These are phyloP conservation scores for Scheffersomyces cryptocercus DNA, from an alignment of 1,139 yeast genomes.

Conservation along the genomic window DNA sequence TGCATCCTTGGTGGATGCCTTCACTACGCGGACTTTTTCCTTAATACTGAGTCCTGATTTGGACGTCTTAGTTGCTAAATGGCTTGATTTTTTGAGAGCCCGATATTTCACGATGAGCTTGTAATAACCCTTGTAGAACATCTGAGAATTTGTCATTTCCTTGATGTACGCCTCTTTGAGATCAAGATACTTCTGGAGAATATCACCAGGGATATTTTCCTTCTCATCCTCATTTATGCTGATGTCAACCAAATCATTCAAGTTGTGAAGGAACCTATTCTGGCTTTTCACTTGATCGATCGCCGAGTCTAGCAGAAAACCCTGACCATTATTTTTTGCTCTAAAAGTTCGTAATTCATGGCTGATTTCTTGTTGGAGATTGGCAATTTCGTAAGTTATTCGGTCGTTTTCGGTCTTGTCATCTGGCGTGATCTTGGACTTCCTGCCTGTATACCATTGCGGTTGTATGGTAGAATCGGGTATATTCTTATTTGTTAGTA, in stretches of 20 bases:
- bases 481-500: too few relatives aligned
- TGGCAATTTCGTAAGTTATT: background rate
- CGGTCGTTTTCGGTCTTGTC: background rate
- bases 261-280: conserved; percentile 21
- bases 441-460: background rate
- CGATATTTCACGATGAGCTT: conserved; percentile 43
- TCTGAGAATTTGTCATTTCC: conserved; percentile 31
- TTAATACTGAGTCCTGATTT: conserved; percentile 11
- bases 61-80: background rate
- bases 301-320: conserved; percentile 8
- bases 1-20: conserved; percentile 22
- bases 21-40: conserved; percentile 25
- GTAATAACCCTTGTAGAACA: conserved; percentile 39
- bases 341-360: conserved; percentile 1
- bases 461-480: too few relatives aligned
- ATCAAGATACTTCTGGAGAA: conserved; percentile 24
- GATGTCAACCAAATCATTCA: conserved; percentile 23
- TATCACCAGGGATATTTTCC: conserved; percentile 12
- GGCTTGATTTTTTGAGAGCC: conserved; percentile 27
- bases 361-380: conserved; percentile 2
- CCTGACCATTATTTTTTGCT: background rate
- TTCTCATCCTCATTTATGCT: conserved; percentile 11
- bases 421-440: conserved; percentile 3
- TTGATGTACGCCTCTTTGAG: conserved; percentile 33
- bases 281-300: conserved; percentile 17